A percentile compares a stretch with the other conserved stretches of the same genome.
Evolutionary conservation across 208 protist species (phyloP).

Genomic region (Strigomonas culicis): DNA sequence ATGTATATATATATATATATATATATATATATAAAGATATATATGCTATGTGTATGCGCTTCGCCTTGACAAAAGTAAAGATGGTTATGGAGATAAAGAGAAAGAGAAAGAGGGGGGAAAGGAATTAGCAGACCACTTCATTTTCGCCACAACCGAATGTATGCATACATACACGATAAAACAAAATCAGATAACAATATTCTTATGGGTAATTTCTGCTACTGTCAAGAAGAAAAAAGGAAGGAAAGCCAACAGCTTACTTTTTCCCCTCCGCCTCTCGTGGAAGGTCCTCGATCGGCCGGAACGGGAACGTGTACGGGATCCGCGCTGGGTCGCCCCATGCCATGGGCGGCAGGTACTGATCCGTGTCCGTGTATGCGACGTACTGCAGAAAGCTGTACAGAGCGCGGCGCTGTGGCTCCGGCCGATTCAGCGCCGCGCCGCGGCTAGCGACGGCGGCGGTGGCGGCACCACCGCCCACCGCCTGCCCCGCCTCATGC

Average conservation of each 20-base stretch:
- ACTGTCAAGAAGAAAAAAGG: background rate
- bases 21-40: background rate
- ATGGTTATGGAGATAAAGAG: too few species aligned
- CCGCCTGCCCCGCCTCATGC: too few species aligned
- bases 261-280: background rate
- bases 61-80: background rate
- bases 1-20: background rate
- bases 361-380: background rate
- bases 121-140: background rate
- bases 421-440: too few species aligned
- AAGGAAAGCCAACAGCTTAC: background rate
- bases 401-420: too few species aligned
- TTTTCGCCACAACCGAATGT: background rate
- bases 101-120: background rate
- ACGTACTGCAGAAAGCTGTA: too few species aligned
- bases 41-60: background rate
- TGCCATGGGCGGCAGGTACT: background rate
- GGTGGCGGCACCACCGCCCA: too few species aligned
- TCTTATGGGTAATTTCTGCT: background rate
- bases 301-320: too few species aligned
- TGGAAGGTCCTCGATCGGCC: too few species aligned
- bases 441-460: too few species aligned
- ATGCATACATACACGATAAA: background rate
- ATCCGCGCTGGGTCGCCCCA: too few species aligned
- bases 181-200: background rate